Percentiles rank a stretch among this genome's conserved stretches.
Evolutionary conservation across 371 early-diverging fungal genomes (phyloP).

Genomic region (Fennellomyces sp.): DNA sequence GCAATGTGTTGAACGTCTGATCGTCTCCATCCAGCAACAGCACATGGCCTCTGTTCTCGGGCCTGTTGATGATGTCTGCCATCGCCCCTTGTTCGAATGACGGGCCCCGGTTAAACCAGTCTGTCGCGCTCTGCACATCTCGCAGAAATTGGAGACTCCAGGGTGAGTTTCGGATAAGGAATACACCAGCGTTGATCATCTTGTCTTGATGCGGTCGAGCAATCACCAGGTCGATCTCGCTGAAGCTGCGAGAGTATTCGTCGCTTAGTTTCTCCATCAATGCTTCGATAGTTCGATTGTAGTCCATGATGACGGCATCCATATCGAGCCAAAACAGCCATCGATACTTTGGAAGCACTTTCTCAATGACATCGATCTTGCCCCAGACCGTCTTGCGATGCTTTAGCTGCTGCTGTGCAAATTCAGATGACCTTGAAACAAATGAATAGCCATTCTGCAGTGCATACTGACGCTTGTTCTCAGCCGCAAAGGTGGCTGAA

Average conservation of each 20-base stretch:
- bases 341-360: conserved; percentile 62
- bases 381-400: conserved; percentile 62
- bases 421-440: conserved; percentile 61
- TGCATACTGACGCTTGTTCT: conserved; percentile 66
- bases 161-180: conserved; percentile 62
- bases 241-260: conserved; percentile 21
- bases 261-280: conserved; percentile 35
- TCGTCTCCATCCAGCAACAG: conserved; percentile 56
- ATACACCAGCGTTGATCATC: conserved; percentile 67
- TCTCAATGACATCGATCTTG: conserved; percentile 64
- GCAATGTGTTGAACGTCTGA: conserved; percentile 67
- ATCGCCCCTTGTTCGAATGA: conserved; percentile 68
- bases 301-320: conserved; percentile 65
- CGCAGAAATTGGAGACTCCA: conserved; percentile 60
- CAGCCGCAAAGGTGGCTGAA: conserved; percentile 51
- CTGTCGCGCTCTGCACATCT: conserved; percentile 46
- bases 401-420: conserved; percentile 51
- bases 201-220: conserved; percentile 45
- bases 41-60: conserved; percentile 32
- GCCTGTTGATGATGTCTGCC: conserved; percentile 57
- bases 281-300: conserved; percentile 37
- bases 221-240: conserved; percentile 51
- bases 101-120: conserved; percentile 47
- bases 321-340: conserved; percentile 75
- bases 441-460: conserved; percentile 60